Conservation (phyloP, 345 rosid species). For the Acer campestre region DNA sequence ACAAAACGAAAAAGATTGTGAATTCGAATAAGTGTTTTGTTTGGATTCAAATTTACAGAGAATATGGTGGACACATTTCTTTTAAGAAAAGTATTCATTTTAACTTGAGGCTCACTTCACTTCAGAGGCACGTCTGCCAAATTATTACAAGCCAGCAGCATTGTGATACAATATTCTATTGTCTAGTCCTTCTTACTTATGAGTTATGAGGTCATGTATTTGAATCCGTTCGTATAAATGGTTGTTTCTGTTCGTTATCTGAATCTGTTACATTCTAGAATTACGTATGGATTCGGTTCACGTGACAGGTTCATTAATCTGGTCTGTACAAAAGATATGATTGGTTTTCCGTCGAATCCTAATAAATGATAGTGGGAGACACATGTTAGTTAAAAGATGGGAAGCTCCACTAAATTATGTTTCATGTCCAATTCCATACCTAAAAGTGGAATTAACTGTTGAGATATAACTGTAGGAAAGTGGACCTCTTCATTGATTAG, state of each 20-base stretch:
- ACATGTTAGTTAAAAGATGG: background rate
- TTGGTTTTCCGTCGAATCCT: background rate
- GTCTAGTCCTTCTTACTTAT: background rate
- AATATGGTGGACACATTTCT: too few relatives aligned
- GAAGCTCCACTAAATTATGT: background rate
- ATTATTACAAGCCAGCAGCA: conserved; percentile 1
- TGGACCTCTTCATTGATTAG: too few relatives aligned
- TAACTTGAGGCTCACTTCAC: conserved; percentile 10
- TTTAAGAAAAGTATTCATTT: background rate
- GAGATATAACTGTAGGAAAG: too few relatives aligned
- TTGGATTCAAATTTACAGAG: too few relatives aligned
- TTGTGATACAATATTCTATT: background rate
- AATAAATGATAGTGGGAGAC: background rate
- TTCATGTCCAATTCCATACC: background rate
- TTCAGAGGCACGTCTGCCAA: background rate
- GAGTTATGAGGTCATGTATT: background rate
- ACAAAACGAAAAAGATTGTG: too few relatives aligned
- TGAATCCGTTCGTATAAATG: too few relatives aligned
- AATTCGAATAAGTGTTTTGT: too few relatives aligned
- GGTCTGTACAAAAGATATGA: background rate
- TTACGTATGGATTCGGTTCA: too few relatives aligned
- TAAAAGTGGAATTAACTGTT: too few relatives aligned
- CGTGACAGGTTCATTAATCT: too few relatives aligned
- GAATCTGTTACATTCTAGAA: too few relatives aligned
- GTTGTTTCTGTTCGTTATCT: too few relatives aligned